Base-by-base conservation (phyloP, 1,284 basidiomycete genomes). In the Nidula niveotomentosa region DNA sequence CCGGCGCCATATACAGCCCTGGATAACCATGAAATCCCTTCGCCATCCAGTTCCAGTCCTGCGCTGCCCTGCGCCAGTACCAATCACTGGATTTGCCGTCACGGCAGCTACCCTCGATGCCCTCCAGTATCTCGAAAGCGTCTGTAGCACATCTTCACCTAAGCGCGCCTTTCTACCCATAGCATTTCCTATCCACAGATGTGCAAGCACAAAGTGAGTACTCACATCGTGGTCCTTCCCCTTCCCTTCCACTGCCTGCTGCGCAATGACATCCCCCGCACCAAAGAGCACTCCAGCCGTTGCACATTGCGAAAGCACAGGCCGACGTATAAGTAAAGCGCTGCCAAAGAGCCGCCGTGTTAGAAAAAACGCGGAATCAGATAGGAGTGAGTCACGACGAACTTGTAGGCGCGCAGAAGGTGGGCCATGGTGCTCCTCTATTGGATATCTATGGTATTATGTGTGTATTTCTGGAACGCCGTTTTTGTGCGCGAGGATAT, bases 221-320 rank as follows among this genome's bases (percentile, higher is more conserved):
- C 82, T 64, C 59, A 91, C 90, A 63, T 93, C 90, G 63, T 92
- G 90, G 3, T 84, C 67, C 56, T 12, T 33, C 34, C 88, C 86
- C 64, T 74, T 81, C 57, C 75, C 75, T 65, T 94, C 93, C 33
- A 94, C 82, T 0, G 76, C 85, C 66, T 94, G 89, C 69, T 94
- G 93, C 0, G 93, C 91, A 37, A 94, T 79, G 1, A 91, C 63
- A 65, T 95, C 93, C n/a, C 91, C 93, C 8, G 83, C 73, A 46
- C 87, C 85, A 62, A 92, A 93, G 13, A 93, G 73, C 45, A 86
- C 65, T 1, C 81, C 85, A 0, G 88, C 86, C 0, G 90, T 90
- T 0, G 71, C 70, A 56, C 84, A 88, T 62, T 90, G 87, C 3
- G 84, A 73, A 13, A 82, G 51, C 74, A 89, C 75, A 0, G 90